A percentile compares a stretch with the other conserved stretches of the same genome.
Evolutionary conservation across 768 basidiomycete species (phyloP).

Genomic region (Macrolepiota fuliginosa): DNA sequence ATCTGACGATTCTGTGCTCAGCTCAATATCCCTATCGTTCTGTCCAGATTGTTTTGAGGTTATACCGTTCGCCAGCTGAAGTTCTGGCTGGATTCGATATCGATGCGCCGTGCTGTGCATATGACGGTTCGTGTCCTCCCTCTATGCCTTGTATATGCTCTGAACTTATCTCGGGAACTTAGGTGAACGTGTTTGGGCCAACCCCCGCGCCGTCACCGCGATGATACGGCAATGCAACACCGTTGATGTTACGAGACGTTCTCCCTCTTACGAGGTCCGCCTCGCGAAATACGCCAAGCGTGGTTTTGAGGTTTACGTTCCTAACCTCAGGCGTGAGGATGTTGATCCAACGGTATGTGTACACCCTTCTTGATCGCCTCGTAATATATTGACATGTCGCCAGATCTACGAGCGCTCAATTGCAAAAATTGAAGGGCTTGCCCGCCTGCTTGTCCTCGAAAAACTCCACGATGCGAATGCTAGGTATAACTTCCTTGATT

Average conservation of each 20-base stretch:
- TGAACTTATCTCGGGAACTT: not conserved
- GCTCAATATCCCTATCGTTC: slow-evolving; percentile 66
- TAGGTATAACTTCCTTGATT: slow-evolving; percentile 45
- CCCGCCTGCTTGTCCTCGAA: slow-evolving; percentile 60
- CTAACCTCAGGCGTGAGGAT: slow-evolving; percentile 44
- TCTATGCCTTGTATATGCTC: not conserved
- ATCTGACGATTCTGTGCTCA: slow-evolving; percentile 17
- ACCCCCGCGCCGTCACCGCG: slow-evolving; percentile 55
- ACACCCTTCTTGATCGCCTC: not conserved
- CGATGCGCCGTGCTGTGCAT: slow-evolving; percentile 61
- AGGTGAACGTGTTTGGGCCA: slow-evolving; percentile 55
- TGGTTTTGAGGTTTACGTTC: slow-evolving; percentile 57
- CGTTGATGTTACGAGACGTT: slow-evolving; percentile 59
- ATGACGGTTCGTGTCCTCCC: slow-evolving; percentile 21
- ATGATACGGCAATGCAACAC: slow-evolving; percentile 70
- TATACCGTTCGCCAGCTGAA: slow-evolving; percentile 63
- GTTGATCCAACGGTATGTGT: slow-evolving; percentile 56
- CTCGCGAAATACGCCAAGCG: slow-evolving; percentile 56
- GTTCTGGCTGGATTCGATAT: slow-evolving; percentile 68
- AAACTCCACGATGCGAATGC: slow-evolving; percentile 44
- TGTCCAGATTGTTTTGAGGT: slow-evolving; percentile 64
- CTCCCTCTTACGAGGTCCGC: slow-evolving; percentile 63
- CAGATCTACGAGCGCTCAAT: slow-evolving; percentile 65
- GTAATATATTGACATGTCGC: not conserved
- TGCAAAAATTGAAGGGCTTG: slow-evolving; percentile 53